Evolutionary conservation across 106 monocot species (phyloP).

Genomic region (Agapanthus africanus): DNA sequence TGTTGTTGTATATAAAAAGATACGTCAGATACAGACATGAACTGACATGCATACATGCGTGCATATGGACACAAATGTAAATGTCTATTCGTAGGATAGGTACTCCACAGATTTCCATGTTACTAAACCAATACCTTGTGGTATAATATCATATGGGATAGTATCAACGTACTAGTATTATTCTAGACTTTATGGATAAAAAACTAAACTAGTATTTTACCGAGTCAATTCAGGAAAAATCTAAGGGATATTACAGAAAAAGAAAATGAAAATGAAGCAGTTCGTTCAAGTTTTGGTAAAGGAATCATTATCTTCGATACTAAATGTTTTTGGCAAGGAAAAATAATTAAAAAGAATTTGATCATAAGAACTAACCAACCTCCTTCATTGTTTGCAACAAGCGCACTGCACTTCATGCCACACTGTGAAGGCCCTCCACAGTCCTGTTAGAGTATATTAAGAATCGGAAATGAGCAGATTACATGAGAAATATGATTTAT

Average conservation of each 20-base stretch:
- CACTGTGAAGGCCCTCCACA: conserved; percentile 75
- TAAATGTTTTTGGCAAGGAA: not conserved
- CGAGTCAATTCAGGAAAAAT: not conserved
- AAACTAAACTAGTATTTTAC: not conserved
- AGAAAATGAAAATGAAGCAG: not conserved
- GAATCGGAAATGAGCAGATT: conserved; percentile 4
- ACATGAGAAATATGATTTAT: not conserved
- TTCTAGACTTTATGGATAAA: not conserved
- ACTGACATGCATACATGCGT: not conserved
- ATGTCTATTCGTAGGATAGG: not conserved
- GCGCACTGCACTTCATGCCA: conserved; percentile 73
- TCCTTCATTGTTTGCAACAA: conserved; percentile 49
- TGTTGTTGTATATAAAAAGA: not conserved
- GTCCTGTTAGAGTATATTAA: conserved; percentile 33
- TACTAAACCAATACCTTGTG: not conserved
- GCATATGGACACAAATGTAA: not conserved
- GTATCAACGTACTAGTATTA: not conserved
- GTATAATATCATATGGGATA: not conserved
- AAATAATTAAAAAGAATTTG: not conserved
- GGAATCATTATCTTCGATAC: not conserved
- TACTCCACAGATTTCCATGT: not conserved
- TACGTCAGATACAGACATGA: not conserved
- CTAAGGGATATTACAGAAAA: not conserved
- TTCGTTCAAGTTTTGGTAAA: not conserved
- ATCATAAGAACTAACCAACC: conserved; percentile 25